Evolutionary conservation across 345 rosid genomes (phyloP), one percentile per base, ranked within the genome.

Genomic region (Excoecaria agallocha): DNA sequence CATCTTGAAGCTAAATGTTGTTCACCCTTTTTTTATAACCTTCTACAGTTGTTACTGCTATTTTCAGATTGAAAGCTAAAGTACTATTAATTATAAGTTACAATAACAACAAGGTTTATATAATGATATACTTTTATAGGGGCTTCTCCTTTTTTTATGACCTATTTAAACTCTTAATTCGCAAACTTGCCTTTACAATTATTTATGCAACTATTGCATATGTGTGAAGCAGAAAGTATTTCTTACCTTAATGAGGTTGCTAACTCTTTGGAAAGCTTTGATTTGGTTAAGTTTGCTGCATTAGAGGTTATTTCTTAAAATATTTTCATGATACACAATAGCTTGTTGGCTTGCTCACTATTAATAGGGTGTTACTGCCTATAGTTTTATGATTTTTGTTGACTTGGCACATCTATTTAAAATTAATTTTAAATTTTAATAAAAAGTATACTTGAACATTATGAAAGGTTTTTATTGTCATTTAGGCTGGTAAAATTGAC

Each of bases 221-320:
- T 91, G 74, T 93, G 96, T 83, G 98, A 93, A 86, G 95, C 90
- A 69, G 98, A 93, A 74, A 91, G 88, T 86, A 85, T 88, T 73
- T 89, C 98, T 69, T 96, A 90, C 84, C 92, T 96, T 76, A 98
- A 96, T 68, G 96, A 91, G 84, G 93, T 91, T 84, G 96, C 92
- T 74, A 83, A 82, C 73, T 87, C 87, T 73, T 87, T 94, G 49
- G 82, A 82, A 82, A 93, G 88, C 85, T 82, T 91, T 76, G 89
- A 84, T 76, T 86, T 96, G 84, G 97, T 96, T 5, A 87, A 91
- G 77, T 81, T 90, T 66, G 86, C 89, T 70, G 91, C 90, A 71
- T 70, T 83, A 69, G 95, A 91, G 99, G 99, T 96, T 81, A 88
- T 80, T 83, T 81, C 68, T 49, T 46, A 20, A 2, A 56, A 15